Base-by-base conservation (phyloP, 306 rosid genomes). In the Morella rubra region DNA sequence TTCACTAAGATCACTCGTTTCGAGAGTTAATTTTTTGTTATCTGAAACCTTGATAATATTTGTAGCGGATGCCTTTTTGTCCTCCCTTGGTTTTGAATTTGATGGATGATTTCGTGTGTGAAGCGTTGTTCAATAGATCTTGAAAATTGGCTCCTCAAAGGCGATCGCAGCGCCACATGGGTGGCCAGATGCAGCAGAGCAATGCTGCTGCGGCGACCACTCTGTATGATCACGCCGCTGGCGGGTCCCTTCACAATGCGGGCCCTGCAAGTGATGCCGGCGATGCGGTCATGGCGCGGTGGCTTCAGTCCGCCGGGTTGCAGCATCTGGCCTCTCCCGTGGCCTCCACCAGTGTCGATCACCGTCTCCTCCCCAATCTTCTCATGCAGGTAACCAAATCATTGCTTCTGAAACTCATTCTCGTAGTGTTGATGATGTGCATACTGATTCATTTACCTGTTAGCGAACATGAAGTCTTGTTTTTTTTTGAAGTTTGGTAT, bases 131-230 rank as follows among this genome's bases (percentile, higher is more conserved):
- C 76, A 69, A 76, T 85, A 90, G 96, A 92, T 92, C 97, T 88
- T 92, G 82, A 92, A 94, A 92, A 83, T 95, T 95, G 98, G 98
- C 98, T 88, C 98, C 98, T 54, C 98, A 92, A 89, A 77, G 98
- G 77, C 93, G 97, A 59, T 90, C 98, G 60, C 98, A 92, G 96
- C 98, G 98, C 97, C 98, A 87, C 93, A 86, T 92, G 96, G 97
- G 97, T 84, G 98, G 98, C 81, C 98, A 94, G 97, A 82, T 91
- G 98, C 98, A 91, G 89, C 98, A 94, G 92, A 90, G 89, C 91
- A 95, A 90, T 88, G 95, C 98, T 81, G 96, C 96, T 65, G 85
- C 89, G 77, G 97, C 95, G 27, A 85, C 97, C 51, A 90, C 97
- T 84, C 84, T 91, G 81, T 90, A 90, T 82, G 95, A 94, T 78